Base-by-base conservation (phyloP, 345 rosid genomes). In the Angophora floribunda region DNA sequence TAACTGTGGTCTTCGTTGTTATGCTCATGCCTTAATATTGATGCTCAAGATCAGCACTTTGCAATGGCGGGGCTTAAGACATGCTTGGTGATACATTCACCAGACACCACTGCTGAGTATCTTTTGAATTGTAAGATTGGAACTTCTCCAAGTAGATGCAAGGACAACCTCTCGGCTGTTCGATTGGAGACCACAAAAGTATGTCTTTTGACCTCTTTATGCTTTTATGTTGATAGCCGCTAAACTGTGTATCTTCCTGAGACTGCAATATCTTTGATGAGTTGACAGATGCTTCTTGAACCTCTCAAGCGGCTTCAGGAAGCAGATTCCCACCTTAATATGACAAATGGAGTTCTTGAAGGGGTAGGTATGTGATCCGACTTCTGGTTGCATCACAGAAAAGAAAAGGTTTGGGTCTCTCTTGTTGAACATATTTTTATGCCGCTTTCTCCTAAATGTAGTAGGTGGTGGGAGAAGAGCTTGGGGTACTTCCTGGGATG, bases 401-500 rank as follows among this genome's bases (percentile, higher is more conserved):
- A 75, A 36, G 26, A 63, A n/a, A 63, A 21, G 36, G 87, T 78
- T 55, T 59, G 53, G 78, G 65, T 86, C 45, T 36, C 52, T 87
- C 78, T 28, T 89, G 63, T 85, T 52, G 51, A 52, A 47, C 47
- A 24, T 26, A 52, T 52, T 57, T 50, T 87, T 87, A 17, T 89
- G 85, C 51, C 52, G 87, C 15, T 59, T 90, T 51, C 47, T 91
- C 51, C 15, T 50, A 49, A 87, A 67, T 91, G 86, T 89, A 55
- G 51, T 92, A 97, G 99, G 95, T 97, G 87, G 99, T 96, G 79
- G 99, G 98, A 89, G 97, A 96, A 95, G 99, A 97, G 94, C 96
- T 97, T 52, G 98, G 98, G 51, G 96, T 97, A 90, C 99, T 97
- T 91, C 99, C 98, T 85, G 99, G 99, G 90, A 96, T 97, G 97